A percentile compares a stretch with the other conserved stretches of the same genome.
These are phyloP conservation scores for Arthrocladium fulminans DNA, from an alignment of 2,329 filamentous ascomycete genomes.

Conservation along the genomic window DNA sequence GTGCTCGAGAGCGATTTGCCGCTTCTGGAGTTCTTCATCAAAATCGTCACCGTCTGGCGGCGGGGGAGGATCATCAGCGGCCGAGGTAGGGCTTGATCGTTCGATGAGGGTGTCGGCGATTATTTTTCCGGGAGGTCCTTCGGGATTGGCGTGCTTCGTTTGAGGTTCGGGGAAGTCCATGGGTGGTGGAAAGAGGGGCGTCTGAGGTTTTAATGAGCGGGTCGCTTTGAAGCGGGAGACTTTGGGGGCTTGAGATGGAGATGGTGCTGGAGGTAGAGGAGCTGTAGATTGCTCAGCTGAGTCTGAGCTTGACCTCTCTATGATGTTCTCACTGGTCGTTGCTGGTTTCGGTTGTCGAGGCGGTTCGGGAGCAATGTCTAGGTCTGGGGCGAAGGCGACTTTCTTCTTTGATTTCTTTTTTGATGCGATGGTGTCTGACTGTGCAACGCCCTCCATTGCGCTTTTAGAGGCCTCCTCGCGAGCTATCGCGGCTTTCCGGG, in stretches of 20 bases:
- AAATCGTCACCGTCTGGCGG: constrained; percentile 54
- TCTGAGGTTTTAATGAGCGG: constrained; percentile 12
- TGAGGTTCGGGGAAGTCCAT: constrained; percentile 23
- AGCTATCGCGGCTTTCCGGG: constrained; percentile 20
- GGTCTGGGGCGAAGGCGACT: constrained; percentile 66
- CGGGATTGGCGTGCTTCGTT: constrained; percentile 19
- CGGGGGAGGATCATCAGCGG: constrained; percentile 25
- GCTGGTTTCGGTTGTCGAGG: background rate
- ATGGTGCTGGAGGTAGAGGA: constrained; percentile 11
- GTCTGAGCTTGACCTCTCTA: constrained; percentile 36
- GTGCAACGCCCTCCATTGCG: no score
- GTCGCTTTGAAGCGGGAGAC: constrained; percentile 22
- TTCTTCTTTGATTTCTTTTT: constrained; percentile 50
- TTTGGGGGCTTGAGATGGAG: constrained; percentile 22
- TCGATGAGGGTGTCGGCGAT: constrained; percentile 54
- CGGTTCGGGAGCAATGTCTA: constrained; percentile 54
- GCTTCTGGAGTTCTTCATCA: constrained; percentile 62
- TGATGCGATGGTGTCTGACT: background rate
- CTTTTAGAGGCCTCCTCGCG: no score
- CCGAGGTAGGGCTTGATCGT: constrained; percentile 29
- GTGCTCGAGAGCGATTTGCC: constrained; percentile 74
- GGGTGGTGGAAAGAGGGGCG: constrained; percentile 29
- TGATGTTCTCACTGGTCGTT: constrained; percentile 31
- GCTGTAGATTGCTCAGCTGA: constrained; percentile 12
- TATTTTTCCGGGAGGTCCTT: constrained; percentile 26